Evolutionary conservation across 345 rosid genomes (phyloP), one percentile per base, ranked within the genome.

Genomic region (Microthlaspi erraticum): DNA sequence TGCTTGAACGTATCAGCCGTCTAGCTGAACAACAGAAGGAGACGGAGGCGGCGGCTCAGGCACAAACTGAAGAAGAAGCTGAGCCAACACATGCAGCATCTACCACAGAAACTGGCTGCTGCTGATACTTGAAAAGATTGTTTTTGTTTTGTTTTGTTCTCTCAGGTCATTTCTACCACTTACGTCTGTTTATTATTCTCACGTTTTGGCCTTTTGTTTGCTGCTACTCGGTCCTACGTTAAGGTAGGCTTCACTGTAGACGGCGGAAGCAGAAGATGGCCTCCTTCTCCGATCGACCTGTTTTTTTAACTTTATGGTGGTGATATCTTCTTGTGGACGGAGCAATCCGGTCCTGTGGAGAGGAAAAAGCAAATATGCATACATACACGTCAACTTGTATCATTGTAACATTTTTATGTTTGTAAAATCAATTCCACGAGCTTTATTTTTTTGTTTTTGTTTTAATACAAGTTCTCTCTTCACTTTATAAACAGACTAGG

Each of bases 1-100:
- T 91, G 76, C 84, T 94, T 2, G 97, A 91, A 42, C 93, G 95
- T 7, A 83, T 94, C 70, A 87, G 73, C 81, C 81, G 90, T 75
- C 83, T 79, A 49, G 34, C 81, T 31, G 99, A 91, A 73, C 92
- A 86, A 77, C 89, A 86, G 78, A 81, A 88, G 76, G 88, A 78
- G 38, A 77, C 81, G 61, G 77, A 81, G 52, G 68, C 80, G 61
- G 77, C 81, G 52, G 68, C 80, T n/a, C 72, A 65, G 60, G 43
- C 83, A 3, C 83, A 80, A 39, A 16, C 72, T 2, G 62, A 71
- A 45, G 54, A 78, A 17, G 69, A 72, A 50, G 17, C 84, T 34
- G 82, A 76, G 73, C 73, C 79, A 56, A 80, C 72, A 56, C 72
- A 45, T 17, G 80, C 82, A 71, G 85, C 78, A 64, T 63, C 87